phyloP scores from a whole-genome alignment of 1,284 basidiomycete species.

The Caloboletus firmus region DNA sequence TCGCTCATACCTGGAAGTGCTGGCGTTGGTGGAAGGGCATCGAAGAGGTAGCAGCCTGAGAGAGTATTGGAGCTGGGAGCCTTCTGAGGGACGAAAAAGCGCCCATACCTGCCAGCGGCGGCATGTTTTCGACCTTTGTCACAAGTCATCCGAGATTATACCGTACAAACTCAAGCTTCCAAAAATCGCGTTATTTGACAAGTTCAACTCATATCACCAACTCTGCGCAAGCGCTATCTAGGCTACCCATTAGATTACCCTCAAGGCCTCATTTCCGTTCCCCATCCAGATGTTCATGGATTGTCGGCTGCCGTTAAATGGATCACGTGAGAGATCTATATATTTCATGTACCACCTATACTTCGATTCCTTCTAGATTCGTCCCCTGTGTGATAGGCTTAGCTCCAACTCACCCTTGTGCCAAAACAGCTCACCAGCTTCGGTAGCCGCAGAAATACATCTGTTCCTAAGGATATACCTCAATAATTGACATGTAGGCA shows the following conservation, averaged over 20 bases:
- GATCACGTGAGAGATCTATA: not conserved
- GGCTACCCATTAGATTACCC: too few relatives aligned
- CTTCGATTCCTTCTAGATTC: conserved; percentile 78
- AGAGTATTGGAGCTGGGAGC: not conserved
- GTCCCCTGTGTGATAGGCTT: conserved; percentile 59
- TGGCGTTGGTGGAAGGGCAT: conserved; percentile 3
- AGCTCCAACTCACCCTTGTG: not conserved
- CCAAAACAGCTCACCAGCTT: conserved; percentile 62
- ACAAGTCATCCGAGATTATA: not conserved
- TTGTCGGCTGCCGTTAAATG: conserved; percentile 4
- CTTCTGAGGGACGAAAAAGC: not conserved
- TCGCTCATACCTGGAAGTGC: conserved; percentile 24
- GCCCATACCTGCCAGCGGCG: conserved; percentile 6
- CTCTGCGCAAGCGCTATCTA: not conserved
- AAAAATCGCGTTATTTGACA: not conserved
- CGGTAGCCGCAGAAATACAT: conserved; percentile 78
- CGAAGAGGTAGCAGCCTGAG: not conserved
- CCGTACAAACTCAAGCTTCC: not conserved
- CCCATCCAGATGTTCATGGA: conserved; percentile 2
- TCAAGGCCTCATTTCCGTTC: conserved; percentile 12
- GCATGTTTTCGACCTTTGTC: conserved; percentile 10
- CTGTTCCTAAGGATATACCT: conserved; percentile 55
- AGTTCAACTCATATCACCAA: not conserved
- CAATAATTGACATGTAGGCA: not conserved
- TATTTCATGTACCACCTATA: conserved; percentile 39